These are phyloP conservation scores for Lobosporangium transversale DNA, from an alignment of 192 early-diverging fungal species.

Conservation along the genomic window DNA sequence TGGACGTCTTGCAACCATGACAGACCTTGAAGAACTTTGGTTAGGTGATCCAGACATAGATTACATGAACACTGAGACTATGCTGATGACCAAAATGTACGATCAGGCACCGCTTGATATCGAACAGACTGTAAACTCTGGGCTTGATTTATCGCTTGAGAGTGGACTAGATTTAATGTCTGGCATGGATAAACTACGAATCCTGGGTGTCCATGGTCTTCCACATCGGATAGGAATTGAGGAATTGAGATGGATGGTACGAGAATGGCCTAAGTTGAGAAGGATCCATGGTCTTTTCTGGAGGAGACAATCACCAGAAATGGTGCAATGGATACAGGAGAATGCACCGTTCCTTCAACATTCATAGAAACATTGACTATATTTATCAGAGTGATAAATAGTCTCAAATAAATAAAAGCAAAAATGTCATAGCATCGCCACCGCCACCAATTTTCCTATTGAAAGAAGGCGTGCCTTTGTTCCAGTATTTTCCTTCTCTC, in stretches of 20 bases:
- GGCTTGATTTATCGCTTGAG: background rate
- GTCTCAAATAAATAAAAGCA: too few species aligned
- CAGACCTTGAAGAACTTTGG: constrained; percentile 1
- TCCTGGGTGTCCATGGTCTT: background rate
- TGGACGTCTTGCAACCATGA: background rate
- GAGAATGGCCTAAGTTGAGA: background rate
- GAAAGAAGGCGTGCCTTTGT: too few species aligned
- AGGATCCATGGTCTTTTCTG: background rate
- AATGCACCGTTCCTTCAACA: background rate
- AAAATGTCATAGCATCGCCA: too few species aligned
- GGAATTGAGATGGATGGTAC: background rate
- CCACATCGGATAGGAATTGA: background rate
- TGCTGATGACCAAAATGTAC: background rate
- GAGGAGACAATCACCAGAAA: background rate
- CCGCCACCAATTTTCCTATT: too few species aligned
- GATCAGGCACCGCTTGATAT: too few species aligned
- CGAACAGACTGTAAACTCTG: too few species aligned
- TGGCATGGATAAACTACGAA: background rate
- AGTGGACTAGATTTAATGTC: background rate
- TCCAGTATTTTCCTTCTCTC: too few species aligned
- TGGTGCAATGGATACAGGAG: background rate
- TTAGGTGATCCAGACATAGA: background rate
- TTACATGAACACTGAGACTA: background rate
- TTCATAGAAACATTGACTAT: too few species aligned
- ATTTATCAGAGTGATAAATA: too few species aligned